phyloP scores from a whole-genome alignment of 495 filamentous ascomycete species.

The Annulohypoxylon maeteangense region DNA sequence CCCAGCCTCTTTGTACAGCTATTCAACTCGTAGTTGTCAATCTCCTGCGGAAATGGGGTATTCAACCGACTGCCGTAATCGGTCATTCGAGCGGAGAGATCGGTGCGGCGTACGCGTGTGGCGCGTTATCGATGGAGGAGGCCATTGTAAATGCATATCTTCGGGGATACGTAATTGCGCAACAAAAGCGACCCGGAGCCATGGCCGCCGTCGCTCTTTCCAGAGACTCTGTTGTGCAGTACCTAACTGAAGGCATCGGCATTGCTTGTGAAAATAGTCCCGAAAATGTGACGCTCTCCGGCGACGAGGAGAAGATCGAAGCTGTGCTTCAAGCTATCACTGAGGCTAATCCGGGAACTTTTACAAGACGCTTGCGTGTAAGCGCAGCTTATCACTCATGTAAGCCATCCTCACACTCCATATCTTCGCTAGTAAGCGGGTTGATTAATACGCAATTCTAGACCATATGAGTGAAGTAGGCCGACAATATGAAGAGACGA shows the following conservation, averaged over 20 bases:
- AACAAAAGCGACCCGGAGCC: conserved; percentile 24
- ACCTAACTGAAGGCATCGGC: background rate
- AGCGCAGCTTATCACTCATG: conserved; percentile 57
- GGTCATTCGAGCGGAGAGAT: conserved; percentile 57
- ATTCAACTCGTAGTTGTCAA: conserved; percentile 61
- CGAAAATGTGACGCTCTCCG: conserved; percentile 49
- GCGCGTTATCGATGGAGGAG: conserved; percentile 28
- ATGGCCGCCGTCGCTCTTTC: conserved; percentile 51
- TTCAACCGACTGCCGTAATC: conserved; percentile 50
- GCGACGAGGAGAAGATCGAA: conserved; percentile 24
- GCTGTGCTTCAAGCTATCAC: background rate
- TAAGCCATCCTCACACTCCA: conserved; percentile 13
- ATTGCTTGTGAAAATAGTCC: conserved; percentile 57
- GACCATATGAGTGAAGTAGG: background rate
- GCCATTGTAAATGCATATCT: conserved; percentile 46
- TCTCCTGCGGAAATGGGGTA: conserved; percentile 55
- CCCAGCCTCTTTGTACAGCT: conserved; percentile 55
- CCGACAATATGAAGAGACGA: background rate
- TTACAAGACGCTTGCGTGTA: conserved; percentile 30
- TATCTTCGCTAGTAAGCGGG: background rate
- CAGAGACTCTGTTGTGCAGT: background rate
- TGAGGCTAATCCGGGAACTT: background rate
- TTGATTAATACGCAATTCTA: background rate
- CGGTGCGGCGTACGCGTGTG: conserved; percentile 52
- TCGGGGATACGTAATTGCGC: conserved; percentile 35